A percentile compares a stretch with the other conserved stretches of the same genome.
Conservation (phyloP, 2,329 filamentous ascomycete species). For the Blastomyces silverae region DNA sequence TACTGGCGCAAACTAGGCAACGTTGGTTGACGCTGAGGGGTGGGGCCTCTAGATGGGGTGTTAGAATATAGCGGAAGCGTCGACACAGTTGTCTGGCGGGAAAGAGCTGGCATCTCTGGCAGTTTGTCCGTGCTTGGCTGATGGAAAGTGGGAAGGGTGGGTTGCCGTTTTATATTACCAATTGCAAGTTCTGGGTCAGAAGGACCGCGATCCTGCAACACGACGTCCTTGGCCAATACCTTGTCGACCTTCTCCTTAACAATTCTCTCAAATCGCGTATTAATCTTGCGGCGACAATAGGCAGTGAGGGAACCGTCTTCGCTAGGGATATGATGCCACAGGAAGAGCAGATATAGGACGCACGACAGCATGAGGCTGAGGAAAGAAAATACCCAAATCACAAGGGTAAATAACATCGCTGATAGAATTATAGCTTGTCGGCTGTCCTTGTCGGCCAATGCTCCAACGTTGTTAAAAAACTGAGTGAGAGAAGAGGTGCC, state of each 20-base stretch:
- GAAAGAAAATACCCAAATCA: constrained; percentile 81
- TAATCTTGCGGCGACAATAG: constrained; percentile 90
- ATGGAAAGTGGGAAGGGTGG: constrained; percentile 56
- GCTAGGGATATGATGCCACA: constrained; percentile 85
- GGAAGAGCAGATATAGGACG: constrained; percentile 76
- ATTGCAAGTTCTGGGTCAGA: constrained; percentile 32
- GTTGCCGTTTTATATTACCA: constrained; percentile 31
- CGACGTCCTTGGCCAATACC: constrained; percentile 70
- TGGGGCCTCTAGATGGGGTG: constrained; percentile 47
- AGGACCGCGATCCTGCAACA: constrained; percentile 49
- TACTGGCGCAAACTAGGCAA: constrained; percentile 51
- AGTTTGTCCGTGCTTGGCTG: constrained; percentile 19
- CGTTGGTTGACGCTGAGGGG: constrained; percentile 44
- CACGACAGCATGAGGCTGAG: constrained; percentile 65
- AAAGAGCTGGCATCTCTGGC: constrained; percentile 53
- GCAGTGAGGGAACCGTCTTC: constrained; percentile 71
- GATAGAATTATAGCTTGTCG: constrained; percentile 76
- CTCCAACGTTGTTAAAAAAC: constrained; percentile 76
- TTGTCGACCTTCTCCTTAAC: constrained; percentile 83
- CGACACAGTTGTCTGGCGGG: constrained; percentile 54
- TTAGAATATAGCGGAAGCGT: constrained; percentile 60
- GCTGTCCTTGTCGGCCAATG: constrained; percentile 64
- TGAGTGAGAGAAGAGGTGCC: constrained; percentile 60
- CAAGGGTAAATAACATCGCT: constrained; percentile 84
- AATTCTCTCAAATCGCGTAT: constrained; percentile 73